phyloP scores from a whole-genome alignment of 1,139 yeast genomes.

The Sugiyamaella castrensis region DNA sequence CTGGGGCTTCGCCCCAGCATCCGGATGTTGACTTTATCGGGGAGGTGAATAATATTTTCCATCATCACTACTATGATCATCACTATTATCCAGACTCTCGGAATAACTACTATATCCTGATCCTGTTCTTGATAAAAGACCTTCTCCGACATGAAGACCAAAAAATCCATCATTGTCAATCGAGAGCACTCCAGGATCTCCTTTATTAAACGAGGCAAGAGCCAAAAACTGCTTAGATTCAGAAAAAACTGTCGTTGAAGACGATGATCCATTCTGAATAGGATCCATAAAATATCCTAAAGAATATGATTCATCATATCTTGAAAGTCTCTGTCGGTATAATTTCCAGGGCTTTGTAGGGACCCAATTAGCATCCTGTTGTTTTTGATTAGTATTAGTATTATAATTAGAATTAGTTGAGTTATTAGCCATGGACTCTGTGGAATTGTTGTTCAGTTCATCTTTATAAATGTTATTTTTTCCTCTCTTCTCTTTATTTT shows the following conservation, averaged over 20 bases:
- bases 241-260: conserved; percentile 32
- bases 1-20: too few species aligned
- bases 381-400: background rate
- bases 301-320: conserved; percentile 29
- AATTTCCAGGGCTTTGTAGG: conserved; percentile 34
- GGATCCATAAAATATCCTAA: conserved; percentile 30
- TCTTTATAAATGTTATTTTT: background rate
- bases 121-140: background rate
- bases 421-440: background rate
- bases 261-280: conserved; percentile 1
- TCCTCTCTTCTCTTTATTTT: background rate
- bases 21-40: background rate
- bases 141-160: conserved; percentile 29
- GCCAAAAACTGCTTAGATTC: conserved; percentile 33
- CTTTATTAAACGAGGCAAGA: conserved; percentile 22
- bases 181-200: conserved; percentile 21
- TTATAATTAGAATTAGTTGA: background rate
- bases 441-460: background rate
- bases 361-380: conserved; percentile 29
- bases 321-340: conserved; percentile 33
- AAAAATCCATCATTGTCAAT: conserved; percentile 33
- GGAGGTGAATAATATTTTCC: conserved; percentile 14
- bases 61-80: conserved; percentile 11
- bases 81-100: conserved; percentile 12
- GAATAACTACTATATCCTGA: conserved; percentile 1